Base-by-base conservation (phyloP, 2,329 filamentous ascomycete genomes). In the Drechslerella coelobrocha region DNA sequence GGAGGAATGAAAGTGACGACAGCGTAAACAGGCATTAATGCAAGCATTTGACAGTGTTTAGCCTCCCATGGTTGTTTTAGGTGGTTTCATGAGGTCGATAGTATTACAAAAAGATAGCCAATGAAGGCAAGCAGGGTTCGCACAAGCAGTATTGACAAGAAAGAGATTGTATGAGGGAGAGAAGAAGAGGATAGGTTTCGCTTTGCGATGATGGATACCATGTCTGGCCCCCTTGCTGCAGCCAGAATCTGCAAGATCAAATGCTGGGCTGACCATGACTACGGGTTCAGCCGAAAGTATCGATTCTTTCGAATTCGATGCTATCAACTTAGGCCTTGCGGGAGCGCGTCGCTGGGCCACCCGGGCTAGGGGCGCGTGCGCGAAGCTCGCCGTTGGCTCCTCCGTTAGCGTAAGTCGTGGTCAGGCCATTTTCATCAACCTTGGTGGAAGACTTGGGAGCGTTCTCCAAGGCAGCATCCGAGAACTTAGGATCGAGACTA, bases 401-500 rank as follows among this genome's bases (percentile, higher is more conserved):
- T 27, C 68, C 61, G 19, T 61, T 57, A 17, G 54, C 60, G 74
- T 81, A 79, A 50, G 83, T 83, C 53, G 84, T 84, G 72, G 83
- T 78, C 71, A 81, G 77, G 29, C 76, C 79, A 76, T 78, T 78
- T 47, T 79, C 76, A 78, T 77, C 83, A 80, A 83, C 81, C 77
- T 80, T 78, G 78, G 82, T 79, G 79, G 82, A 78, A 17, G 50
- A 27, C 26, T 48, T 54, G 41, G 66, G 47, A 54, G 83, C 81
- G 75, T 79, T 80, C 73, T 82, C 80, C 71, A 83, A 81, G 60
- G 84, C 84, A 71, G 88, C 81, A 77, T 90, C 84, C 77, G 89
- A 85, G 77, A 87, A 85, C 79, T 90, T 89, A 82, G 92, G 91
- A 79, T 95, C 92, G 76, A 93, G 90, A 75, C 83, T 85, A 84